Percentiles rank a stretch among this genome's conserved stretches.
Conservation (phyloP, 2,329 filamentous ascomycete genomes). For the Paecilomyces variotii region DNA sequence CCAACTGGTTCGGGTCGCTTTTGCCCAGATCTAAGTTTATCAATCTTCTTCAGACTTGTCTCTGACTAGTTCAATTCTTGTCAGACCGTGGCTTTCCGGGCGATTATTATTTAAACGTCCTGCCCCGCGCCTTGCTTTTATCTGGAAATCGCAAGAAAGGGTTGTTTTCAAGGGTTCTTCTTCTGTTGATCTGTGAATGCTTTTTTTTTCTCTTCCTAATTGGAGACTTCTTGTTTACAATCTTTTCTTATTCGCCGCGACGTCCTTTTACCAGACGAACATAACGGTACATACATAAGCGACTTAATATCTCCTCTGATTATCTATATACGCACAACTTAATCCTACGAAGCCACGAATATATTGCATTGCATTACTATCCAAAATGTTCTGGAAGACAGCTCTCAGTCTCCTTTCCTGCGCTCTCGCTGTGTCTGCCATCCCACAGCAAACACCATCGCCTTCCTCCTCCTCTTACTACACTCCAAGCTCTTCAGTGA, state of each 20-base stretch:
- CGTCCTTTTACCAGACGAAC: background rate
- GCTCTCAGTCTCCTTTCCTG: background rate
- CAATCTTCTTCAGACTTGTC: background rate
- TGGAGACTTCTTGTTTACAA: background rate
- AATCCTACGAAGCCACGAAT: background rate
- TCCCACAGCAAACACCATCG: background rate
- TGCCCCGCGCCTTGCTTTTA: background rate
- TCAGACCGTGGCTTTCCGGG: background rate
- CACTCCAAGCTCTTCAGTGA: background rate
- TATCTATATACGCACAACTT: background rate
- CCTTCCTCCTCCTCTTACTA: slow-evolving; percentile 13
- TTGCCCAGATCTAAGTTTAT: background rate
- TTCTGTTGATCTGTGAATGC: background rate
- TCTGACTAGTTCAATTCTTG: background rate
- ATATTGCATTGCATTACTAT: background rate
- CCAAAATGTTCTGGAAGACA: background rate
- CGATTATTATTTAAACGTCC: background rate
- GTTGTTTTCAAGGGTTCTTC: background rate
- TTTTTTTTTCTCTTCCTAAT: background rate
- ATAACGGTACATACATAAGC: background rate
- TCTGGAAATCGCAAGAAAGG: background rate
- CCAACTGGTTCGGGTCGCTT: background rate
- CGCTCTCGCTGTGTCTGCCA: background rate
- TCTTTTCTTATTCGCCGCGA: background rate
- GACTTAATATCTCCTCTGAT: background rate